Percentiles rank a stretch among this genome's conserved stretches.
These are phyloP conservation scores for Poa pratensis DNA, from an alignment of 176 grass and related monocot species.

Conservation along the genomic window DNA sequence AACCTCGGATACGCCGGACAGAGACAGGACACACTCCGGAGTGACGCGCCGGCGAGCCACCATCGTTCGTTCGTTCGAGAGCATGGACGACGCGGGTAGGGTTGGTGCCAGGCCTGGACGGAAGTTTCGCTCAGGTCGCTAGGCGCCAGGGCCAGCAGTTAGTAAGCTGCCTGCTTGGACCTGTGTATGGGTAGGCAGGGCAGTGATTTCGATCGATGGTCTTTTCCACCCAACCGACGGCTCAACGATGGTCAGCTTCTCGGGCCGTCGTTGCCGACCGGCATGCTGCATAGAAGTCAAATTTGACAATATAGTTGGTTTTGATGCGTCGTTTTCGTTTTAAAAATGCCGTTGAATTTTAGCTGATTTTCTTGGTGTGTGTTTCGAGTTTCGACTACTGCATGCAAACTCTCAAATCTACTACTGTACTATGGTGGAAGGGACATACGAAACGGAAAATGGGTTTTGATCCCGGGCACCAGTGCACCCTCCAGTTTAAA, in stretches of 20 bases:
- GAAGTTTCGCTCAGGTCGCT: not conserved
- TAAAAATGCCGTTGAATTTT: not conserved
- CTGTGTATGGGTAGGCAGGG: not conserved
- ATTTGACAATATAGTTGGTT: no score
- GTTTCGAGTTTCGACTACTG: no score
- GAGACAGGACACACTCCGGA: not conserved
- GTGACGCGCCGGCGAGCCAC: constrained; percentile 17
- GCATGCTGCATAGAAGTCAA: no score
- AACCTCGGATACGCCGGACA: not conserved
- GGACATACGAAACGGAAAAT: no score
- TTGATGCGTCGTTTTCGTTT: constrained; percentile 29
- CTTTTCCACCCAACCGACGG: not conserved
- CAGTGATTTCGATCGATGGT: not conserved
- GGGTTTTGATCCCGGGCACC: no score
- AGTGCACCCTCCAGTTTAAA: no score
- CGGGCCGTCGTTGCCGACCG: not conserved
- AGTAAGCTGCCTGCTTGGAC: not conserved
- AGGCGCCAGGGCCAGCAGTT: not conserved
- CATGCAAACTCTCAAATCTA: no score
- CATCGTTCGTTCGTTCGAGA: not conserved
- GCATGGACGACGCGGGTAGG: not conserved
- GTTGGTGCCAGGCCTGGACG: no score
- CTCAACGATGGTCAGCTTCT: not conserved
- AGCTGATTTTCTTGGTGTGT: not conserved
- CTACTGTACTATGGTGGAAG: no score